phyloP scores from a whole-genome alignment of 345 rosid genomes.

The Eucalyptus marginata region DNA sequence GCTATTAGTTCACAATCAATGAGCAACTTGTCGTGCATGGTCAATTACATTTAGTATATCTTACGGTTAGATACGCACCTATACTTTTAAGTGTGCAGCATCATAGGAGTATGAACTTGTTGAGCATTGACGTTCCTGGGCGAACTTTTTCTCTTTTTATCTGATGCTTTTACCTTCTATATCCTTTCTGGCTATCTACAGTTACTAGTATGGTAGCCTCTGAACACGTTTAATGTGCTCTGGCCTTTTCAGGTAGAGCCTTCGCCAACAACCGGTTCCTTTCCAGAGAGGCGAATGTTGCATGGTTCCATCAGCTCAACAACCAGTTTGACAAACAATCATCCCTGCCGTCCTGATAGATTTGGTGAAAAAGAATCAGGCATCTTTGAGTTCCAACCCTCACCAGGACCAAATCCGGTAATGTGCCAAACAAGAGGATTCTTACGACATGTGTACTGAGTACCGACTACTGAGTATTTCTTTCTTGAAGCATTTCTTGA shows the following conservation, averaged over 20 bases:
- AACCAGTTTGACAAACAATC: slow-evolving; percentile 20
- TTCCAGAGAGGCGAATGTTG: slow-evolving; percentile 44
- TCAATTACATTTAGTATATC: not conserved
- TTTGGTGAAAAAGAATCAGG: slow-evolving; percentile 34
- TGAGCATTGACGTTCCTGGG: not conserved
- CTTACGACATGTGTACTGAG: not conserved
- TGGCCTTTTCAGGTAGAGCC: slow-evolving; percentile 70
- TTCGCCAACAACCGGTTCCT: slow-evolving; percentile 92
- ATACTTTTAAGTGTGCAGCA: not conserved
- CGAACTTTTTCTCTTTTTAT: not conserved
- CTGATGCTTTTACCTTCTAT: not conserved
- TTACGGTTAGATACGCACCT: not conserved
- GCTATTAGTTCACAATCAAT: not conserved
- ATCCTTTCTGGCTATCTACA: not conserved
- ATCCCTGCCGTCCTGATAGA: slow-evolving; percentile 16
- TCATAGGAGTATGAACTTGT: not conserved
- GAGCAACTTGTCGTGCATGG: not conserved
- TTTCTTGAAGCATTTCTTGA: not conserved
- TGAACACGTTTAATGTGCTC: not conserved
- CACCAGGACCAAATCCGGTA: slow-evolving; percentile 62
- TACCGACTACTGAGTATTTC: not conserved
- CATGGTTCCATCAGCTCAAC: slow-evolving; percentile 21
- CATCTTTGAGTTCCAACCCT: slow-evolving; percentile 76
- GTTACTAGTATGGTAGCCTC: not conserved
- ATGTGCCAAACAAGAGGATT: not conserved